These are phyloP conservation scores for Penicillium sp. DNA, from an alignment of 2,329 filamentous ascomycete species.

Conservation along the genomic window DNA sequence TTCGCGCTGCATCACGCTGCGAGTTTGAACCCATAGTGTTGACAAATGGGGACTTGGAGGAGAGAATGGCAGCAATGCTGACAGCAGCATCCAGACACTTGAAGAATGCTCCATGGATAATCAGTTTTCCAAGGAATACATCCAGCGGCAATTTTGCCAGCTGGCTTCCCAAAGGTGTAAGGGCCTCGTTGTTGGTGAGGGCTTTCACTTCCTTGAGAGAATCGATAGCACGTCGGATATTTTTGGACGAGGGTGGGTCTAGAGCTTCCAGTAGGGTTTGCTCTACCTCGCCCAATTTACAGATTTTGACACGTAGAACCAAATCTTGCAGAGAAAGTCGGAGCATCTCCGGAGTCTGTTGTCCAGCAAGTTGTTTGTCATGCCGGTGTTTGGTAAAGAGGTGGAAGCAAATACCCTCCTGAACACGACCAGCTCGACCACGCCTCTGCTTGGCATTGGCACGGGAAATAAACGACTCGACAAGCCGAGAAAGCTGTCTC, in stretches of 20 bases:
- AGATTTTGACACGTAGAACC: constrained; percentile 95
- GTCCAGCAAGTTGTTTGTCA: constrained; percentile 79
- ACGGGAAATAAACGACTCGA: constrained; percentile 92
- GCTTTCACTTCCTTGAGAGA: constrained; percentile 91
- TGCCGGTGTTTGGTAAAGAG: constrained; percentile 89
- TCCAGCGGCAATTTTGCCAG: constrained; percentile 87
- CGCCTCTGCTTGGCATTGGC: constrained; percentile 95
- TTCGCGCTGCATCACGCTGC: constrained; percentile 76
- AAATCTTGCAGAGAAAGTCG: constrained; percentile 91
- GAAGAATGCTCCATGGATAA: constrained; percentile 82
- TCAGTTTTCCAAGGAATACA: constrained; percentile 91
- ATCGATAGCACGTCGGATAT: constrained; percentile 89
- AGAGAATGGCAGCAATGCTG: constrained; percentile 88
- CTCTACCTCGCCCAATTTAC: constrained; percentile 91
- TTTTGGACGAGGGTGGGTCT: constrained; percentile 86
- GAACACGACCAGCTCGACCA: constrained; percentile 91
- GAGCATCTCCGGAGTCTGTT: constrained; percentile 96
- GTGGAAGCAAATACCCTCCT: constrained; percentile 93
- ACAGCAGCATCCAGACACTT: constrained; percentile 88
- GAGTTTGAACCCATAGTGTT: constrained; percentile 79
- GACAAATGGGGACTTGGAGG: constrained; percentile 91
- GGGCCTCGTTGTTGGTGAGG: constrained; percentile 74
- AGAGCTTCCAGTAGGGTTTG: constrained; percentile 83
- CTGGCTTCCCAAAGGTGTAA: constrained; percentile 83
- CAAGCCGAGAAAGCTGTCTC: constrained; percentile 82